Conservation (phyloP, 2,329 filamentous ascomycete genomes). For the Hypoxylon sp. region DNA sequence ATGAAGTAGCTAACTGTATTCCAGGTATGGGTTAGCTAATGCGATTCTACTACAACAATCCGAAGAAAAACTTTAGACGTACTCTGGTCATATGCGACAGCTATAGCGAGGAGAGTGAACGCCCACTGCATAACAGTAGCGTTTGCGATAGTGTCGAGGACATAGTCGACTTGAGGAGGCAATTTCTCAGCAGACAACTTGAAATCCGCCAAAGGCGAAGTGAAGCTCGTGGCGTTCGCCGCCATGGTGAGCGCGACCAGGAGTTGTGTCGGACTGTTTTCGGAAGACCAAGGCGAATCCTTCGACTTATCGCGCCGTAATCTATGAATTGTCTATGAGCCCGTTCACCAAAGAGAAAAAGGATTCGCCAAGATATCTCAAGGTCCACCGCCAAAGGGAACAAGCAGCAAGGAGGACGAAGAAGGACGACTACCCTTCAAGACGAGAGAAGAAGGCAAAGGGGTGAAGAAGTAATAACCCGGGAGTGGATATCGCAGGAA, state of each 20-base stretch:
- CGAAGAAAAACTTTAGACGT: slow-evolving; percentile 56
- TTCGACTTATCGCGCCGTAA: slow-evolving; percentile 28
- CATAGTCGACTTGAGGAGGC: slow-evolving; percentile 67
- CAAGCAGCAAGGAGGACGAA: slow-evolving; percentile 2
- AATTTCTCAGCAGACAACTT: slow-evolving; percentile 64
- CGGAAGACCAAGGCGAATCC: slow-evolving; percentile 2
- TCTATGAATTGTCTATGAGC: slow-evolving; percentile 10
- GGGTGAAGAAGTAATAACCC: slow-evolving; percentile 11
- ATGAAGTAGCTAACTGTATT: slow-evolving; percentile 77
- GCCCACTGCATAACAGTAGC: slow-evolving; percentile 73
- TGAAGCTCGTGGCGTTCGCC: slow-evolving; percentile 73
- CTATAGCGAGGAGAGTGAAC: slow-evolving; percentile 76
- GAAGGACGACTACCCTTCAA: slow-evolving; percentile 33
- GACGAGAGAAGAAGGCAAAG: slow-evolving; percentile 20
- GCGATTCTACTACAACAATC: slow-evolving; percentile 19
- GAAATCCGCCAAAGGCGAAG: slow-evolving; percentile 76
- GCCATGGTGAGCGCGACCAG: slow-evolving; percentile 58
- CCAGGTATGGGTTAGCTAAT: slow-evolving; percentile 34
- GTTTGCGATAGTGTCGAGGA: slow-evolving; percentile 69
- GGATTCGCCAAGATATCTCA: slow-evolving; percentile 11
- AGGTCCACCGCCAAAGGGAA: slow-evolving; percentile 16
- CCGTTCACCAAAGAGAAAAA: slow-evolving; percentile 8
- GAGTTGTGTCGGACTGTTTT: background rate
- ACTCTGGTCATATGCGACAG: slow-evolving; percentile 92
- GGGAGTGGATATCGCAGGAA: slow-evolving; percentile 35